phyloP scores from a whole-genome alignment of 306 rosid genomes.

The Citrullus mucosospermus region DNA sequence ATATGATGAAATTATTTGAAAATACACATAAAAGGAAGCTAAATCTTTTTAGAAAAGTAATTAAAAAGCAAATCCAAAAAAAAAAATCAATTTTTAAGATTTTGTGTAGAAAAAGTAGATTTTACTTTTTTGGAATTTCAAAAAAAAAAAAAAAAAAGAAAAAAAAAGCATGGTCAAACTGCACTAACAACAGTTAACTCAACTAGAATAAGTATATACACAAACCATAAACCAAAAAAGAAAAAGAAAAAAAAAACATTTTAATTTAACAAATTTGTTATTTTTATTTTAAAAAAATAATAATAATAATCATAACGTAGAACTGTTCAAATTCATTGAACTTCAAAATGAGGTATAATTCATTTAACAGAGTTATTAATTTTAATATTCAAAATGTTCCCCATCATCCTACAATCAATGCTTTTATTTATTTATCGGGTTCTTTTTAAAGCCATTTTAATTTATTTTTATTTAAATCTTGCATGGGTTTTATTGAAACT shows the following conservation, averaged over 20 bases:
- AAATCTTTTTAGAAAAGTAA: neutral
- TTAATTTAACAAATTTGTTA: neutral
- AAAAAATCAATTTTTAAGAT: neutral
- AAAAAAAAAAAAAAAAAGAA: no score
- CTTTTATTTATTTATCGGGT: neutral
- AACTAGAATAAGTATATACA: neutral
- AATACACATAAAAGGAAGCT: neutral
- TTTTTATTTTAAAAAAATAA: neutral
- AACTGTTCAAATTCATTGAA: slow-evolving; percentile 2
- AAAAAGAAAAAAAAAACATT: neutral
- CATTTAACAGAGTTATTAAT: neutral
- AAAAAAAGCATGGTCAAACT: neutral
- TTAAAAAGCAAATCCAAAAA: neutral
- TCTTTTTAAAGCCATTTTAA: neutral
- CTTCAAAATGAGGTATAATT: neutral
- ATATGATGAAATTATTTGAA: neutral
- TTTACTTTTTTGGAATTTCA: neutral
- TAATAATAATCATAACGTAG: neutral
- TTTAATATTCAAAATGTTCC: neutral
- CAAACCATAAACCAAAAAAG: neutral
- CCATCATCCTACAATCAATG: neutral
- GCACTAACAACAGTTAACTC: slow-evolving; percentile 2
- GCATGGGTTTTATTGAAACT: neutral
- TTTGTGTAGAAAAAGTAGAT: slow-evolving; percentile 1
- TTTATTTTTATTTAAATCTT: neutral